Conservation (phyloP, 2,329 filamentous ascomycete species). For the Epichloe elymi region DNA sequence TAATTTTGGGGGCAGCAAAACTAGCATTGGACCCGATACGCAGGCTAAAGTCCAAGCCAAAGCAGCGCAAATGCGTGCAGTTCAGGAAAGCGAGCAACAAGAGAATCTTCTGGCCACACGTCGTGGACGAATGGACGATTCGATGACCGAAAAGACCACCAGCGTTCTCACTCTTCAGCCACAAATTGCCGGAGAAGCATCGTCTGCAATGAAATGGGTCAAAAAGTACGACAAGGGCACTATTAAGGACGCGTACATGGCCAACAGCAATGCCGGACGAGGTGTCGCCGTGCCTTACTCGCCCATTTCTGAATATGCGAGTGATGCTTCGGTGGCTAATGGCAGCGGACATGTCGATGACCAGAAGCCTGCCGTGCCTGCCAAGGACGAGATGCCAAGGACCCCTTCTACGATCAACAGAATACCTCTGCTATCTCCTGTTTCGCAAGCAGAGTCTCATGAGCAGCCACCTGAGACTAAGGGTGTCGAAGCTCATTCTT, state of each 20-base stretch:
- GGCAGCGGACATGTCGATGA: background rate
- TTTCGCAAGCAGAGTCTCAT: background rate
- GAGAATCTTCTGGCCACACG: conserved; percentile 28
- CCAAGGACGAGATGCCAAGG: conserved; percentile 20
- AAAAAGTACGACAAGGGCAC: conserved; percentile 86
- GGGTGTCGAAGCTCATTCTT: background rate
- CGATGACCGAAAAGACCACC: conserved; percentile 61
- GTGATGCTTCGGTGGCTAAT: conserved; percentile 10
- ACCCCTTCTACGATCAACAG: conserved; percentile 4
- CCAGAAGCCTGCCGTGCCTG: conserved; percentile 24
- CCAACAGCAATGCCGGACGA: conserved; percentile 57
- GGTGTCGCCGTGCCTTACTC: conserved; percentile 31
- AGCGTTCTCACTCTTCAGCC: conserved; percentile 84
- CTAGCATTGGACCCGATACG: conserved; percentile 77
- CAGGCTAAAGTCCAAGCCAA: conserved; percentile 89
- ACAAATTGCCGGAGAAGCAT: conserved; percentile 72
- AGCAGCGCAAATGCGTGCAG: conserved; percentile 67
- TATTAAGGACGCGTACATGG: conserved; percentile 75
- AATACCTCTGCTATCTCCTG: background rate
- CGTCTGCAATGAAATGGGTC: conserved; percentile 92
- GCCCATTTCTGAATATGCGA: conserved; percentile 21
- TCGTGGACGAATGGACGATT: conserved; percentile 42
- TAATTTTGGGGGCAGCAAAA: conserved; percentile 50
- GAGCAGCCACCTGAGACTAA: background rate
- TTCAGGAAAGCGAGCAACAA: conserved; percentile 46